Evolutionary conservation across 495 filamentous ascomycete genomes (phyloP).

Genomic region (Lentithecium fluviatile): DNA sequence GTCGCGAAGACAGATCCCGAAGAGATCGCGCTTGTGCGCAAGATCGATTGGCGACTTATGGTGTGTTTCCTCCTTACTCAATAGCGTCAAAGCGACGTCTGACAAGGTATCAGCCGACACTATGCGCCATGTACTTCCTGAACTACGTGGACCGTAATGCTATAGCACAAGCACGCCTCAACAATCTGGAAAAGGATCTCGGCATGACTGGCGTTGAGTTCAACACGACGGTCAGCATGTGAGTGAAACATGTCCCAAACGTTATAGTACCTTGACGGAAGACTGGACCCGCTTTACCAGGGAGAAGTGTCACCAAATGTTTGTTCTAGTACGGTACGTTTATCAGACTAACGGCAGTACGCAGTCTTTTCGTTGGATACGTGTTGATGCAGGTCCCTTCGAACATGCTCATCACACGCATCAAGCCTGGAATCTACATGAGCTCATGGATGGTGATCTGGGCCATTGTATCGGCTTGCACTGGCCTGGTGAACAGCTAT

Average conservation of each 20-base stretch:
- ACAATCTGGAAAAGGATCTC: conserved; percentile 54
- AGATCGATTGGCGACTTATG: conserved; percentile 13
- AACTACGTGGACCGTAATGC: conserved; percentile 75
- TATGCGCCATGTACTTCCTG: conserved; percentile 14
- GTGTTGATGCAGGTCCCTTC: neutral
- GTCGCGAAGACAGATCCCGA: conserved; percentile 7
- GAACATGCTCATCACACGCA: neutral
- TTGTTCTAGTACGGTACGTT: neutral
- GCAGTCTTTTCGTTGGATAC: conserved; percentile 15
- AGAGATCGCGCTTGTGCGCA: conserved; percentile 18
- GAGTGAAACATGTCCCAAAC: too few species aligned
- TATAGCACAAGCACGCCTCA: conserved; percentile 52
- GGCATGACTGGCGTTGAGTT: conserved; percentile 50
- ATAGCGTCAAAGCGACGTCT: neutral
- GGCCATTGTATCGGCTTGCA: conserved; percentile 2
- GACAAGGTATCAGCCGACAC: conserved; percentile 1
- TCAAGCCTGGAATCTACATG: conserved; percentile 3
- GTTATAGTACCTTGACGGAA: too few species aligned
- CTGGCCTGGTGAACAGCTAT: neutral
- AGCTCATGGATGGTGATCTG: neutral
- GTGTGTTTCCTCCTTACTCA: neutral
- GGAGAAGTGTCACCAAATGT: too few species aligned
- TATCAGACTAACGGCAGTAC: neutral
- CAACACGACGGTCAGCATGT: conserved; percentile 55
- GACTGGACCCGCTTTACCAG: too few species aligned